A percentile compares a stretch with the other conserved stretches of the same genome.
Evolutionary conservation across 2,329 filamentous ascomycete species (phyloP).

Genomic region (Fusarium irregulare): DNA sequence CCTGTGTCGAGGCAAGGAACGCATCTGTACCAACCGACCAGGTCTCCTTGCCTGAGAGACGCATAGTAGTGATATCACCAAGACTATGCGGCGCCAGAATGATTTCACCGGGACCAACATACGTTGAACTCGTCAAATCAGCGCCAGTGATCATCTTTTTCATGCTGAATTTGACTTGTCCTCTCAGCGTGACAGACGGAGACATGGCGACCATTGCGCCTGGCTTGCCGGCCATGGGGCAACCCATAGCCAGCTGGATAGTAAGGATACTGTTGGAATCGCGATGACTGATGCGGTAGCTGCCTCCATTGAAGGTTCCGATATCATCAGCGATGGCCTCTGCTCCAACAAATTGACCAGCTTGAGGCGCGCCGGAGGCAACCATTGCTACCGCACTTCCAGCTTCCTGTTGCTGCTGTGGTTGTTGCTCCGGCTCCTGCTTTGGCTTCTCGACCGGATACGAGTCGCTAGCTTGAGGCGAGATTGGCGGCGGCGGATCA

Average conservation of each 20-base stretch:
- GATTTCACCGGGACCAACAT: slow-evolving; percentile 90
- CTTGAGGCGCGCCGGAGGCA: slow-evolving; percentile 55
- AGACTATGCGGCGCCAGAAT: slow-evolving; percentile 83
- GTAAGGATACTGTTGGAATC: slow-evolving; percentile 92
- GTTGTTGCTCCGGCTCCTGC: slow-evolving; percentile 36
- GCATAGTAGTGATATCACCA: slow-evolving; percentile 86
- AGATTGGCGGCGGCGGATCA: slow-evolving; percentile 45
- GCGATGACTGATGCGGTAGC: slow-evolving; percentile 91
- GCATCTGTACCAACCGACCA: slow-evolving; percentile 91
- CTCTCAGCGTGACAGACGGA: slow-evolving; percentile 84
- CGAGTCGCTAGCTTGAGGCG: slow-evolving; percentile 32
- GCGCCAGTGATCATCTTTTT: slow-evolving; percentile 91
- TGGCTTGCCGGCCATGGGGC: slow-evolving; percentile 83
- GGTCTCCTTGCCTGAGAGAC: slow-evolving; percentile 74
- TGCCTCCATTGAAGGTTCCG: slow-evolving; percentile 97
- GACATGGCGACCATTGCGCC: slow-evolving; percentile 97
- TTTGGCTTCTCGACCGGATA: slow-evolving; percentile 49
- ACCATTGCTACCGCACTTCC: slow-evolving; percentile 49
- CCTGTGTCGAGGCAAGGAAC: slow-evolving; percentile 86
- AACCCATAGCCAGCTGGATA: slow-evolving; percentile 88
- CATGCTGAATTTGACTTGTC: slow-evolving; percentile 83
- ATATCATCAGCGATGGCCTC: slow-evolving; percentile 78
- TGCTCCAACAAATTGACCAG: slow-evolving; percentile 72
- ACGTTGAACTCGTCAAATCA: slow-evolving; percentile 82
- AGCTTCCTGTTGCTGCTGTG: slow-evolving; percentile 36